A percentile compares a stretch with the other conserved stretches of the same genome.
These are phyloP conservation scores for Vanrija pseudolonga DNA, from an alignment of 1,284 basidiomycete species.

Conservation along the genomic window DNA sequence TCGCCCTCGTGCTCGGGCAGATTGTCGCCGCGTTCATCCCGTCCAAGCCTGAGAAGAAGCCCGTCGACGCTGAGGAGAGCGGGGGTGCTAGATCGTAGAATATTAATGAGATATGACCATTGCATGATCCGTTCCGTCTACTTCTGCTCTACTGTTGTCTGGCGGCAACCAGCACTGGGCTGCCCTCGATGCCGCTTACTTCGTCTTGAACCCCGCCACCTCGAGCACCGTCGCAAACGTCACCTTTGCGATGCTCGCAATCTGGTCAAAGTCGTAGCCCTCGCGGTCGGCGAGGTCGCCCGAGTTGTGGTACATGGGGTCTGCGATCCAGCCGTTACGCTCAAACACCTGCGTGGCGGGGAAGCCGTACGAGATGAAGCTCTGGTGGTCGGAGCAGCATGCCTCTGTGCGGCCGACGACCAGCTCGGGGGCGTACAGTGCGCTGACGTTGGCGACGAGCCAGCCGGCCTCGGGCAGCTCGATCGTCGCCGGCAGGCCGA, in stretches of 20 bases:
- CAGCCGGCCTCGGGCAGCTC: conserved; percentile 70
- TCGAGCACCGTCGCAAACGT: conserved; percentile 52
- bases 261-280: conserved; percentile 75
- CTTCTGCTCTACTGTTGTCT: no score
- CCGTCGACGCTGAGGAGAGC: no score
- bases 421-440: conserved; percentile 71
- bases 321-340: conserved; percentile 72
- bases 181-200: conserved; percentile 1
- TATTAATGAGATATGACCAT: no score
- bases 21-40: no score
- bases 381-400: conserved; percentile 81
- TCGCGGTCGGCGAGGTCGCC: conserved; percentile 71
- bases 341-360: conserved; percentile 67
- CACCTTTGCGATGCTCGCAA: conserved; percentile 75
- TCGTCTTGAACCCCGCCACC: conserved; percentile 35
- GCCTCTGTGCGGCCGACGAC: conserved; percentile 68
- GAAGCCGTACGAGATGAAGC: conserved; percentile 75
- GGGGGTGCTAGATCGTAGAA: no score
- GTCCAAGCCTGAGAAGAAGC: no score
- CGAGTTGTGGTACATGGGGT: conserved; percentile 64
- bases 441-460: conserved; percentile 67
- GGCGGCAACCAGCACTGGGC: neutral
- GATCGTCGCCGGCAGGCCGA: conserved; percentile 71
- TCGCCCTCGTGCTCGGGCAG: conserved; percentile 16
- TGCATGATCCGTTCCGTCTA: no score